These are phyloP conservation scores for Sonneratia alba DNA, from an alignment of 345 rosid genomes.

Conservation along the genomic window DNA sequence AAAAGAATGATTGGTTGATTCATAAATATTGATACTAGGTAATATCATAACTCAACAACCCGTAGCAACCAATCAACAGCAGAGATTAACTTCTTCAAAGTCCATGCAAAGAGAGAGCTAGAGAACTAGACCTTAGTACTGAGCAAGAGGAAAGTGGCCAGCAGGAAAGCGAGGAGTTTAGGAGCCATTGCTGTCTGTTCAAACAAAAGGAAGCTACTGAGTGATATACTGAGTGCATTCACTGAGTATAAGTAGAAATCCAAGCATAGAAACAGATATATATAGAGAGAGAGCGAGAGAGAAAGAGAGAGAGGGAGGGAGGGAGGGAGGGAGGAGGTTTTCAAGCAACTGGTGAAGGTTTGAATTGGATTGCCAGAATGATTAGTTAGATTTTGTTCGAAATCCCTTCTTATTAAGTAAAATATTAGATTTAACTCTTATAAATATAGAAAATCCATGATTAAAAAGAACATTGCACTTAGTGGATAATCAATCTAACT, in stretches of 20 bases:
- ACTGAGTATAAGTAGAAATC: neutral
- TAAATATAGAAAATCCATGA: too few relatives aligned
- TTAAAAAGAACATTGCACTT: too few relatives aligned
- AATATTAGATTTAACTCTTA: too few relatives aligned
- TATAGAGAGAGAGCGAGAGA: too few relatives aligned
- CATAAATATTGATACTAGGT: neutral
- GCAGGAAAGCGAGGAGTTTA: constrained; percentile 18
- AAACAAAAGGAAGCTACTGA: neutral
- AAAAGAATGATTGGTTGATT: neutral
- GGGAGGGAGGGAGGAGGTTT: neutral
- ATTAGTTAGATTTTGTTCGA: too few relatives aligned
- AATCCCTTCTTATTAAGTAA: too few relatives aligned
- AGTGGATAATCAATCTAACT: too few relatives aligned
- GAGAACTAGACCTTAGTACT: constrained; percentile 21
- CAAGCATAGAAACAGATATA: neutral
- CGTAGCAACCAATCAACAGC: neutral
- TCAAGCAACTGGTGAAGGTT: neutral
- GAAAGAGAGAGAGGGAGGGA: neutral
- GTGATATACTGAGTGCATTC: neutral
- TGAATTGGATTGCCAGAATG: neutral
- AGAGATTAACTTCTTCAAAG: too few relatives aligned
- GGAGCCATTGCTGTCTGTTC: constrained; percentile 1
- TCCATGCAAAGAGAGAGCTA: constrained; percentile 2
- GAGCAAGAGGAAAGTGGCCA: constrained; percentile 23
- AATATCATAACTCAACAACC: neutral